phyloP scores from a whole-genome alignment of 768 basidiomycete genomes.

The Gautieria morchelliformis region DNA sequence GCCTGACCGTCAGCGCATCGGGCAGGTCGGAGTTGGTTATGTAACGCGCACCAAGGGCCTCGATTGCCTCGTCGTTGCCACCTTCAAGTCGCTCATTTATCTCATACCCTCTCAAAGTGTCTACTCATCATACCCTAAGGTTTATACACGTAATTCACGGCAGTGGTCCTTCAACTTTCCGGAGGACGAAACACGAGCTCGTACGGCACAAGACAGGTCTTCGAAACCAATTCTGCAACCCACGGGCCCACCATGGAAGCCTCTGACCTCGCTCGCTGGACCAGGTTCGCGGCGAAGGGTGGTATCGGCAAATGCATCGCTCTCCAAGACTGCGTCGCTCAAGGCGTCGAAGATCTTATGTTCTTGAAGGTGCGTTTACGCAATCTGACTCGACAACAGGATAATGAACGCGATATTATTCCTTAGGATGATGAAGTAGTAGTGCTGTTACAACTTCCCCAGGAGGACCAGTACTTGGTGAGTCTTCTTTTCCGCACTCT shows the following conservation, averaged over 20 bases:
- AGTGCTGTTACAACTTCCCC: slow-evolving; percentile 61
- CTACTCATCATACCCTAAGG: too few species aligned
- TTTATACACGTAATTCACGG: too few species aligned
- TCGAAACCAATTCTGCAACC: not conserved
- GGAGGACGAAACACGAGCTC: not conserved
- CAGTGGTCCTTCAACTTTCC: not conserved
- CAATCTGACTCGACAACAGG: not conserved
- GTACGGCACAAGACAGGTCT: not conserved
- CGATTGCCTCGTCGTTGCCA: too few species aligned
- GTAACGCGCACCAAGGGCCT: too few species aligned
- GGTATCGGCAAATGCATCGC: slow-evolving; percentile 79
- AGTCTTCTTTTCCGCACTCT: slow-evolving; percentile 16
- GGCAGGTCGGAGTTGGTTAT: too few species aligned
- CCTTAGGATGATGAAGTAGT: slow-evolving; percentile 68
- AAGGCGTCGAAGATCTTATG: slow-evolving; percentile 72
- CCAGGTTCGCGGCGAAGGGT: slow-evolving; percentile 75
- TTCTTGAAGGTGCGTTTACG: slow-evolving; percentile 57
- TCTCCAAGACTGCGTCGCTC: slow-evolving; percentile 62
- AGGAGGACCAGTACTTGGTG: slow-evolving; percentile 54
- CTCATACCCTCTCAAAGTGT: too few species aligned
- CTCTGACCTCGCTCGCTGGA: slow-evolving; percentile 68
- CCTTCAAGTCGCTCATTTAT: too few species aligned
- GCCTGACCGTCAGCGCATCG: too few species aligned
- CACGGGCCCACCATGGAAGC: slow-evolving; percentile 51
- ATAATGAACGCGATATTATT: not conserved